Percentiles rank a stretch among this genome's conserved stretches.
These are phyloP conservation scores for Chenopodium album DNA, from an alignment of 148 eudicot species.

Conservation along the genomic window DNA sequence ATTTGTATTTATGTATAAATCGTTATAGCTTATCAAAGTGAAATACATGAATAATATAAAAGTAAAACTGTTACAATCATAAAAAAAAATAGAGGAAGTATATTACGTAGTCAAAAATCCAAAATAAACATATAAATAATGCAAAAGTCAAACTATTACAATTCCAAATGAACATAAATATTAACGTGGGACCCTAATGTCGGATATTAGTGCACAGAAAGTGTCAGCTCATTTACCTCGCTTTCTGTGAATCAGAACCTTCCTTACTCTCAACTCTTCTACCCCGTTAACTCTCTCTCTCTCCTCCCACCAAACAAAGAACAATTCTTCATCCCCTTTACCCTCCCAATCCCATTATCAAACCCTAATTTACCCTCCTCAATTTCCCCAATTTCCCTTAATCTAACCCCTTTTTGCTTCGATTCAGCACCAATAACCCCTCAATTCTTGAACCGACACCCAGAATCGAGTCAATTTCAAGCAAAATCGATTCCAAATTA, in stretches of 20 bases:
- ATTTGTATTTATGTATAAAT: no score
- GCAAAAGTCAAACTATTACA: no score
- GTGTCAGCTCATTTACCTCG: conserved; percentile 2
- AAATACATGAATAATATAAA: no score
- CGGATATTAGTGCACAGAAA: no score
- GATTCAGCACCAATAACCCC: not conserved
- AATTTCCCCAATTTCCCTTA: not conserved
- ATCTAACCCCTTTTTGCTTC: not conserved
- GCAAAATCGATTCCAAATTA: not conserved
- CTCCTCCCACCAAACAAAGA: conserved; percentile 3
- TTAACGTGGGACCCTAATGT: no score
- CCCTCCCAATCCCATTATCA: not conserved
- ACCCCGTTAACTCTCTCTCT: not conserved
- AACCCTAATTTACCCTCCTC: not conserved
- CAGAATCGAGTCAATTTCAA: not conserved
- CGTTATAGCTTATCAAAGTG: no score
- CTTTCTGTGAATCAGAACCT: conserved; percentile 9
- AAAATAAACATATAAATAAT: no score
- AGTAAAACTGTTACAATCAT: no score
- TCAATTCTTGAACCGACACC: not conserved
- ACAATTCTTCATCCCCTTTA: not conserved
- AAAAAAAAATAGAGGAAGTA: no score
- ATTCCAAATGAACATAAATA: no score
- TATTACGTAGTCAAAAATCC: no score
- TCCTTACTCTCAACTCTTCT: not conserved